phyloP scores from a whole-genome alignment of 306 rosid species.

The Cucurbita ficifolia region DNA sequence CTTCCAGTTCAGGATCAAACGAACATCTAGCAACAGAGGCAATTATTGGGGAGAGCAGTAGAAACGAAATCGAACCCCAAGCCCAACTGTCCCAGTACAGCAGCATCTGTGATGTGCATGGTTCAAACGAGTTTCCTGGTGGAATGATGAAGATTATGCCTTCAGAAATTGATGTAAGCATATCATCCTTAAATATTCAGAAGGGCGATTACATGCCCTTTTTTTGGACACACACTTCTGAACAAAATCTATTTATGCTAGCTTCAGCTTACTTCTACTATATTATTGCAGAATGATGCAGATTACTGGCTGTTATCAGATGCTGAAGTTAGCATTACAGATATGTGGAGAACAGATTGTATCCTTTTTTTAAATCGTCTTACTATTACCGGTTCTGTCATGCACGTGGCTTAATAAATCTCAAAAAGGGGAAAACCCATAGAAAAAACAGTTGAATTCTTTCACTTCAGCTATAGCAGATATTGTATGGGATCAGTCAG shows the following conservation, averaged over 20 bases:
- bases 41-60: slow-evolving; percentile 30
- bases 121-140: slow-evolving; percentile 57
- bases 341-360: slow-evolving; percentile 94
- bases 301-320: slow-evolving; percentile 98
- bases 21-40: slow-evolving; percentile 47
- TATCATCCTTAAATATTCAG: background rate
- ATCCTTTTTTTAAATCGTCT: slow-evolving; percentile 30
- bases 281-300: slow-evolving; percentile 68
- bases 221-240: background rate
- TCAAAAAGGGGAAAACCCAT: background rate
- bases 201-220: background rate
- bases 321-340: slow-evolving; percentile 91
- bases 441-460: background rate
- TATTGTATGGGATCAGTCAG: slow-evolving; percentile 63
- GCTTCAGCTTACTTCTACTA: background rate
- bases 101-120: slow-evolving; percentile 37
- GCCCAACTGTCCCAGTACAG: slow-evolving; percentile 39
- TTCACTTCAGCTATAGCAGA: slow-evolving; percentile 50
- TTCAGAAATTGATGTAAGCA: slow-evolving; percentile 85
- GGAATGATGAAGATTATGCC: slow-evolving; percentile 99
- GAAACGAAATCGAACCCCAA: slow-evolving; percentile 43
- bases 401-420: background rate
- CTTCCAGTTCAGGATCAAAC: slow-evolving; percentile 71
- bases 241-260: too few species aligned
- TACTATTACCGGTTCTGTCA: background rate